Base-by-base conservation (phyloP, 805 yeast genomes). In the Candida takata region DNA sequence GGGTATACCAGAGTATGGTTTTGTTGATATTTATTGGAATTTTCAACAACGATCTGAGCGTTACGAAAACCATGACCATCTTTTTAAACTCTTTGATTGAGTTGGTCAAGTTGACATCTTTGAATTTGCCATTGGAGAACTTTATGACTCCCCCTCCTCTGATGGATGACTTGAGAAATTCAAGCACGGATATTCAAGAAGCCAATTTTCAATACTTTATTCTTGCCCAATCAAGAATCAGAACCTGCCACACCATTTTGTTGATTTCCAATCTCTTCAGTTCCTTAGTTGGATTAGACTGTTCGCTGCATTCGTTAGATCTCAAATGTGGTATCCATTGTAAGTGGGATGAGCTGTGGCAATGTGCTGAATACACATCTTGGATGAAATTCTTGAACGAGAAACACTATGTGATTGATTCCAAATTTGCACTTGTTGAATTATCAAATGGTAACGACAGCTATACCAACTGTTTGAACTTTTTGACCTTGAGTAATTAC, bases 1-100 rank as follows among this genome's bases (percentile, higher is more conserved):
- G 95, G 95, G 61, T 85, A 37, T 77, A 88, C 29, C 97, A 88
- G 56, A 74, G 90, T 4, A 72, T 86, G 57, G 79, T 88, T 0
- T 66, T 90, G 31, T 73, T 87, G 23, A 87, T 85, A 8, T 75
- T 86, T 34, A 80, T 84, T 54, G 95, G 95, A 1, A 68, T 88
- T 24, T 87, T 87, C 63, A 83, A 85, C 33, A 69, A 69, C 41
- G 76, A 71, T 41, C 54, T 64, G 5, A 79, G 78, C 35, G 79
- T 83, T 45, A 87, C 78, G 26, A 80, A 78, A 48, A 80, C 83
- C 34, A 86, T 88, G 36, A 75, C 84, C 10, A 72, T 88, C 23
- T 94, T 85, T 53, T 72, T 87, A 28, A 80, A 79, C 57, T 90
- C 95, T 0, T 69, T 87, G 48, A 77, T 83, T 43, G 79, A 86